These are phyloP conservation scores for Amyloporia xantha DNA, from an alignment of 768 basidiomycete genomes.

Conservation along the genomic window DNA sequence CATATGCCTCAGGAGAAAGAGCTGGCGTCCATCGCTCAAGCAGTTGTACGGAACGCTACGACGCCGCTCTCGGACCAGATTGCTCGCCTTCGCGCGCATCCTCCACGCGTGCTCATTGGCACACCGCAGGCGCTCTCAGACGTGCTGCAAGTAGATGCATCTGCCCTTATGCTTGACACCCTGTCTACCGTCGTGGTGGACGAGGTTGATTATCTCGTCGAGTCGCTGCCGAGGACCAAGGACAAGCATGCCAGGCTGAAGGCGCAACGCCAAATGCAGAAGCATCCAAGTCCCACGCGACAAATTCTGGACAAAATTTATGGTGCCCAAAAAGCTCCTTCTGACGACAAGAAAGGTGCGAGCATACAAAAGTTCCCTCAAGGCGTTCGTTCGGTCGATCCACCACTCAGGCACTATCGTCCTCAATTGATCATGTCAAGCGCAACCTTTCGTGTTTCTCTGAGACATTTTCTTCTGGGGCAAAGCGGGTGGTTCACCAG, in stretches of 20 bases:
- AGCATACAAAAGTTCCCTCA: not conserved
- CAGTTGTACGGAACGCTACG: slow-evolving; percentile 51
- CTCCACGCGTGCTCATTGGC: slow-evolving; percentile 63
- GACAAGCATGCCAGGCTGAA: slow-evolving; percentile 32
- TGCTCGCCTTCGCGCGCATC: slow-evolving; percentile 30
- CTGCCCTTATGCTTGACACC: slow-evolving; percentile 37
- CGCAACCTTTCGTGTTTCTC: slow-evolving; percentile 57
- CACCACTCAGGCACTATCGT: slow-evolving; percentile 11
- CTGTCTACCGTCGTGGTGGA: slow-evolving; percentile 63
- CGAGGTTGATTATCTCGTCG: slow-evolving; percentile 69
- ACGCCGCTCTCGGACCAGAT: slow-evolving; percentile 35
- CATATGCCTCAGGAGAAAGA: slow-evolving; percentile 16
- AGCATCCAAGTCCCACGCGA: slow-evolving; percentile 54
- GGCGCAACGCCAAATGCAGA: slow-evolving; percentile 33
- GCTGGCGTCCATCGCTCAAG: slow-evolving; percentile 45
- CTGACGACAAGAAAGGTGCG: not conserved
- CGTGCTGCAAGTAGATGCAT: slow-evolving; percentile 37
- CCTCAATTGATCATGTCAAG: slow-evolving; percentile 66
- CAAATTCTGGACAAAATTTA: slow-evolving; percentile 56
- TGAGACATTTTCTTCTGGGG: slow-evolving; percentile 46
- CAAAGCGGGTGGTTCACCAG: slow-evolving; percentile 53
- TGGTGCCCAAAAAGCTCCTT: not conserved
- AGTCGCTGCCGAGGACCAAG: slow-evolving; percentile 39
- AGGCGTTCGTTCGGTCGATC: too few relatives aligned
- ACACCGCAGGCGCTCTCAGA: slow-evolving; percentile 68